These are phyloP conservation scores for Clarireedia homoeocarpa DNA, from an alignment of 2,329 filamentous ascomycete genomes.

Conservation along the genomic window DNA sequence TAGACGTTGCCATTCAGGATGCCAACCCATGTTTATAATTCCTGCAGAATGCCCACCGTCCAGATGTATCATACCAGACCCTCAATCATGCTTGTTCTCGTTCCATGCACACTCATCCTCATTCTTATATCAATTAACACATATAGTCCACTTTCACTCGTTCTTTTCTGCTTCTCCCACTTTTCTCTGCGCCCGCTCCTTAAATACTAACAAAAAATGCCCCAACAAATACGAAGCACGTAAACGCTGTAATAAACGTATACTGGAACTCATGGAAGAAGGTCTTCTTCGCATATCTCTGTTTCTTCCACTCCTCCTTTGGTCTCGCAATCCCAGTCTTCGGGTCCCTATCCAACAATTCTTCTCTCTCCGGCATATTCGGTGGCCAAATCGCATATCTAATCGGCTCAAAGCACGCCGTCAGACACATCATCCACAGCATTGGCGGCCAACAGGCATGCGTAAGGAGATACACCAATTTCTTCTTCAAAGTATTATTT, in stretches of 20 bases:
- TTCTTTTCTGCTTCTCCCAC: neutral
- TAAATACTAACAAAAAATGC: slow-evolving; percentile 6
- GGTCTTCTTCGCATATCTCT: slow-evolving; percentile 44
- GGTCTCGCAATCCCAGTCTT: slow-evolving; percentile 48
- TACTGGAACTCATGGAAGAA: slow-evolving; percentile 51
- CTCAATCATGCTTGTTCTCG: neutral
- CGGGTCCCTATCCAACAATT: slow-evolving; percentile 46
- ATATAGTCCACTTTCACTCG: neutral
- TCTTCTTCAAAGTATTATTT: slow-evolving; percentile 25
- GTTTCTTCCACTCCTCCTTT: slow-evolving; percentile 42
- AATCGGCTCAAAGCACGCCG: slow-evolving; percentile 42
- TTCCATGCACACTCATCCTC: neutral
- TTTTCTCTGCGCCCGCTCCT: neutral
- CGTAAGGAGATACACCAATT: slow-evolving; percentile 43
- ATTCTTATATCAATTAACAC: neutral
- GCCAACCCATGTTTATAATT: neutral
- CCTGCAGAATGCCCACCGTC: no score
- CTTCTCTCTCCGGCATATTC: slow-evolving; percentile 47
- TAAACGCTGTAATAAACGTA: slow-evolving; percentile 42
- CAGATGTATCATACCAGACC: no score
- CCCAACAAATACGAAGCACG: slow-evolving; percentile 38
- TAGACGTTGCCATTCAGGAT: neutral
- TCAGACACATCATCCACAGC: slow-evolving; percentile 34
- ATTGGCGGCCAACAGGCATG: slow-evolving; percentile 56
- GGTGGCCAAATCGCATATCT: slow-evolving; percentile 55